Conservation (phyloP, 768 basidiomycete genomes). For the Mycena albidolilacea region DNA sequence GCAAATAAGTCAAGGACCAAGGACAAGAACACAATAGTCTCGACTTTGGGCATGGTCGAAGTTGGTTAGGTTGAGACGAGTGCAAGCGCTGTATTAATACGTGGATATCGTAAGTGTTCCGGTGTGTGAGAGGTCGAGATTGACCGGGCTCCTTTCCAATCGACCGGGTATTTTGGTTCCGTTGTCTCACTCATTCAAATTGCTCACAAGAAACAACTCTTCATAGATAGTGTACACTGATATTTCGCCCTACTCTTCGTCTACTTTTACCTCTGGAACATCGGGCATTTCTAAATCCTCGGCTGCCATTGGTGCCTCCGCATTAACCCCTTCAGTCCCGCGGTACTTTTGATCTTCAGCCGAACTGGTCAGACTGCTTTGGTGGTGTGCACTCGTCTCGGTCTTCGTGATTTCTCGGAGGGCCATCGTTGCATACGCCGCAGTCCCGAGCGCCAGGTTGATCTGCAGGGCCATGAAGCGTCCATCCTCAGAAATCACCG, state of each 20-base stretch:
- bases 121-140: neutral
- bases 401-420: conserved; percentile 95
- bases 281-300: conserved; percentile 46
- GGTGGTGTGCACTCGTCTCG: conserved; percentile 94
- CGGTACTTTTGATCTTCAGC: conserved; percentile 89
- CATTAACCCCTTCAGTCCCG: conserved; percentile 50
- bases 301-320: conserved; percentile 47
- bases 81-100: neutral
- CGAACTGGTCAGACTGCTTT: conserved; percentile 81
- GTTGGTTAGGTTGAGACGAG: neutral
- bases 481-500: conserved; percentile 76
- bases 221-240: neutral
- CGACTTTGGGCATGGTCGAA: conserved; percentile 72
- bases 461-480: conserved; percentile 93
- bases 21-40: conserved; percentile 90
- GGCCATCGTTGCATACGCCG: conserved; percentile 99
- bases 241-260: conserved; percentile 29
- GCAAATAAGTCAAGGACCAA: conserved; percentile 92
- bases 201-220: neutral
- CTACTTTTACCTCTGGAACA: conserved; percentile 39
- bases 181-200: neutral
- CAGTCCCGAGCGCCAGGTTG: conserved; percentile 86
- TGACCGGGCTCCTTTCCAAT: too few species aligned
- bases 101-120: neutral
- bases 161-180: too few species aligned